Evolutionary conservation across 768 basidiomycete species (phyloP).

Genomic region (Suillus subluteus): DNA sequence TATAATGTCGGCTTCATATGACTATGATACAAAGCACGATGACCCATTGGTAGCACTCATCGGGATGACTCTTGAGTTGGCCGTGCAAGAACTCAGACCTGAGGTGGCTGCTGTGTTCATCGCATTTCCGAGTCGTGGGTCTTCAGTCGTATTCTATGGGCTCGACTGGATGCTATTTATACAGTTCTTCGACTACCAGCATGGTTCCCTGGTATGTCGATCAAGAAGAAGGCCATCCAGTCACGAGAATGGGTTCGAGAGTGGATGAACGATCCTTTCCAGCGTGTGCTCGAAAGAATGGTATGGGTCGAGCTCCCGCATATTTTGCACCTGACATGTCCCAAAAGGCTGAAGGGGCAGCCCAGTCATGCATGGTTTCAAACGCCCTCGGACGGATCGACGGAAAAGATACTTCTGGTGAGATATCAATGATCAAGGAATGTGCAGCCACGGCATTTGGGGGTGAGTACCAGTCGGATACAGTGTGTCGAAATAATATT

Average conservation of each 20-base stretch:
- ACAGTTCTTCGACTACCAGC: slow-evolving; percentile 28
- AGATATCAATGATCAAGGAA: slow-evolving; percentile 21
- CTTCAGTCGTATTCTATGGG: slow-evolving; percentile 4
- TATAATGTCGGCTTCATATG: slow-evolving; percentile 37
- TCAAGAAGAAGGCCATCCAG: slow-evolving; percentile 28
- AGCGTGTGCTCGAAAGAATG: slow-evolving; percentile 19
- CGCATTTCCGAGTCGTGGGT: slow-evolving; percentile 17
- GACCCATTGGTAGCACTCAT: slow-evolving; percentile 34
- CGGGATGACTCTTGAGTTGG: slow-evolving; percentile 27
- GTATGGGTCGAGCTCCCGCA: slow-evolving; percentile 9
- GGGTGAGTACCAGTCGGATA: slow-evolving; percentile 16
- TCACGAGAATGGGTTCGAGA: slow-evolving; percentile 21
- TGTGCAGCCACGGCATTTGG: slow-evolving; percentile 24
- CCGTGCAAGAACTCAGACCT: slow-evolving; percentile 26
- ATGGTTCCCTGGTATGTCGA: slow-evolving; percentile 34
- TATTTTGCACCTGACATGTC: slow-evolving; percentile 1
- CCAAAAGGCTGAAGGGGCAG: slow-evolving; percentile 18
- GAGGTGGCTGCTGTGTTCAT: slow-evolving; percentile 24
- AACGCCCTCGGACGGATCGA: slow-evolving; percentile 16
- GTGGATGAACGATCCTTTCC: slow-evolving; percentile 27
- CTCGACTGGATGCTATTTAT: slow-evolving; percentile 9
- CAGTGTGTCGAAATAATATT: background rate
- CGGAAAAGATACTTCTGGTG: slow-evolving; percentile 1
- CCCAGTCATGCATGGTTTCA: slow-evolving; percentile 22
- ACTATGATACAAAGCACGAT: slow-evolving; percentile 32